Conservation (phyloP, 1,139 yeast species). For the Pichia sp. region DNA sequence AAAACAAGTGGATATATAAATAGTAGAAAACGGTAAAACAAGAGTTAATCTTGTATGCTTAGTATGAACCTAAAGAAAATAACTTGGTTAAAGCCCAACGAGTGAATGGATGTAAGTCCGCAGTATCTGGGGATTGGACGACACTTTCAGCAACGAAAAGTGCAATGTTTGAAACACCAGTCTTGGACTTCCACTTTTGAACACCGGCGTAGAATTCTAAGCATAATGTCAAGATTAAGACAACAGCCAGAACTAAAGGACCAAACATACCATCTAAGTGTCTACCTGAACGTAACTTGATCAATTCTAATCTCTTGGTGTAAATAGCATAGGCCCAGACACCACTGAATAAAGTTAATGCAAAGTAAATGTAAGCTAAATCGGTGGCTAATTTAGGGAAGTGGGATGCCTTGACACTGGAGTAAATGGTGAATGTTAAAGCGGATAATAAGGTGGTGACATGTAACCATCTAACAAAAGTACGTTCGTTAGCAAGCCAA, state of each 20-base stretch:
- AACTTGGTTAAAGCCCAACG: slow-evolving; percentile 26
- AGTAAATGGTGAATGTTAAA: slow-evolving; percentile 79
- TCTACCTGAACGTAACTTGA: slow-evolving; percentile 77
- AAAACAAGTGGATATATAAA: neutral
- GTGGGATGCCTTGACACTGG: slow-evolving; percentile 67
- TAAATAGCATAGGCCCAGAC: slow-evolving; percentile 88
- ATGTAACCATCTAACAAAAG: slow-evolving; percentile 94
- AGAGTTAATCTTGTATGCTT: neutral
- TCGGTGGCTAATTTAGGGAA: slow-evolving; percentile 53
- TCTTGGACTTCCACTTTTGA: slow-evolving; percentile 36
- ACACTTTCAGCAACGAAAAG: slow-evolving; percentile 12
- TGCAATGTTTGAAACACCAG: slow-evolving; percentile 17
- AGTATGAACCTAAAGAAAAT: slow-evolving; percentile 19
- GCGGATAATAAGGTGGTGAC: slow-evolving; percentile 88
- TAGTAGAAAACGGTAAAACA: neutral
- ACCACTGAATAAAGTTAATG: slow-evolving; percentile 76
- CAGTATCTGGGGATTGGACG: slow-evolving; percentile 18
- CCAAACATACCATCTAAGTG: slow-evolving; percentile 91
- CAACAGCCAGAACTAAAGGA: slow-evolving; percentile 75
- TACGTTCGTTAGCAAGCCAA: slow-evolving; percentile 98
- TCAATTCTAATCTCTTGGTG: slow-evolving; percentile 65
- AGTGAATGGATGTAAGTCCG: slow-evolving; percentile 28
- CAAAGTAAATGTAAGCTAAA: slow-evolving; percentile 80
- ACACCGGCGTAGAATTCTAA: slow-evolving; percentile 75
- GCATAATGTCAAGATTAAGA: slow-evolving; percentile 62